phyloP scores from a whole-genome alignment of 495 filamentous ascomycete genomes.

The Darksidea phi region DNA sequence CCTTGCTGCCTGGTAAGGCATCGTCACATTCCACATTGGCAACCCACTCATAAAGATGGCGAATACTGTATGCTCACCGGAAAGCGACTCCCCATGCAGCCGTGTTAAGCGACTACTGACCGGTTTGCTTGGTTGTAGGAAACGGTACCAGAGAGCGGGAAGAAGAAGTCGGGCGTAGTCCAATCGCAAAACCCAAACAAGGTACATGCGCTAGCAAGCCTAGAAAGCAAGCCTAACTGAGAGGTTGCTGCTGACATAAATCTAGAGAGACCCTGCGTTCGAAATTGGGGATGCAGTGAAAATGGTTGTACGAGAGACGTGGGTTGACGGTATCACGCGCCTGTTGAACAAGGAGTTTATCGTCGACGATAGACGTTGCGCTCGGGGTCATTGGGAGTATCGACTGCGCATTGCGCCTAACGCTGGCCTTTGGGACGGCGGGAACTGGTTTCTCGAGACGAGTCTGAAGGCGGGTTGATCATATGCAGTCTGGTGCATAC shows the following conservation, averaged over 20 bases:
- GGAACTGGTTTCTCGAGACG: conserved; percentile 18
- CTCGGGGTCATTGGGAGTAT: conserved; percentile 22
- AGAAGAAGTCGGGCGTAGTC: not conserved
- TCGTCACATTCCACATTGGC: not conserved
- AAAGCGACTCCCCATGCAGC: not conserved
- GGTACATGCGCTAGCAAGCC: not conserved
- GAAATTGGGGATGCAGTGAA: conserved; percentile 1
- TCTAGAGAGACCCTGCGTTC: not conserved
- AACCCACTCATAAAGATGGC: not conserved
- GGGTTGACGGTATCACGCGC: not conserved
- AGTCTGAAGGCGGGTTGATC: conserved; percentile 1
- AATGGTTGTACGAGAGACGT: conserved; percentile 1
- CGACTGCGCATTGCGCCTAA: conserved; percentile 14
- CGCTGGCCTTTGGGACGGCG: conserved; percentile 5
- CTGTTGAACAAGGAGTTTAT: conserved; percentile 9
- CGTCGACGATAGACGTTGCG: not conserved
- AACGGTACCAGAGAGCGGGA: not conserved
- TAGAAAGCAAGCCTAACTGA: not conserved
- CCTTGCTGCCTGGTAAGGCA: not conserved
- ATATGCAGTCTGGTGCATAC: too few species aligned
- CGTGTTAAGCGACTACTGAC: not conserved
- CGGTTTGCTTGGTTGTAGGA: not conserved
- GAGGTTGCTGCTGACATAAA: not conserved
- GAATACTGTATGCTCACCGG: too few species aligned
- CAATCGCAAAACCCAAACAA: not conserved